Evolutionary conservation across 257 asterid genomes (phyloP), one percentile per base, ranked within the genome.

Genomic region (Capsicum pubescens): DNA sequence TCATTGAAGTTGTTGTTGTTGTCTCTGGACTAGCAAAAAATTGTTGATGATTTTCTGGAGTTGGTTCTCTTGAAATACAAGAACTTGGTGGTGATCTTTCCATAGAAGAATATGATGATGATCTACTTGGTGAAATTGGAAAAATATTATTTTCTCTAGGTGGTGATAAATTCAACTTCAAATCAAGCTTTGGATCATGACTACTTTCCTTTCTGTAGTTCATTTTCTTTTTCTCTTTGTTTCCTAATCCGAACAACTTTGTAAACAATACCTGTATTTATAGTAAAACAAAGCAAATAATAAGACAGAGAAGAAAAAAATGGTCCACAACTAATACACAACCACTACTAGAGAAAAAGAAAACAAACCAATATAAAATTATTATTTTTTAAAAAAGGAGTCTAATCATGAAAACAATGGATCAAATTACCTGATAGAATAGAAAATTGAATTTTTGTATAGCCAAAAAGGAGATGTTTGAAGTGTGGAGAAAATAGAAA

Each of bases 91-190:
- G 72, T 15, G 85, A 83, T 46, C 42, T 39, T 26, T 83, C 80
- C 71, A 70, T 69, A 3, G 85, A 69, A 14, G 48, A 16, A 55
- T 44, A 68, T 14, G 78, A 71, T 8, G 79, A 64, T 26, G 85
- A 82, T 68, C 80, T 54, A 19, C 21, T 69, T 19, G 74, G 85
- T 21, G 85, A 83, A 7, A 52, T 54, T 26, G 70, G 68, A 54
- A 44, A 12, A 16, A 15, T 32, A 52, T n/a, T 54, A 64, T 66
- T 69, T 60, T 32, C 72, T 42, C 82, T 59, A 16, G 85, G 85
- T 39, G 85, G 85, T 1, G 85, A 83, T 83, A 83, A 83, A 39
- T 83, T 83, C 58, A 83, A 39, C 82, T 71, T 71, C 39, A 83
- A 83, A 11, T 83, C 85, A 55, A 83, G 85, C 9, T 44, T 58